Base-by-base conservation (phyloP, 164 flowering plant species). In the Berberis thunbergii region DNA sequence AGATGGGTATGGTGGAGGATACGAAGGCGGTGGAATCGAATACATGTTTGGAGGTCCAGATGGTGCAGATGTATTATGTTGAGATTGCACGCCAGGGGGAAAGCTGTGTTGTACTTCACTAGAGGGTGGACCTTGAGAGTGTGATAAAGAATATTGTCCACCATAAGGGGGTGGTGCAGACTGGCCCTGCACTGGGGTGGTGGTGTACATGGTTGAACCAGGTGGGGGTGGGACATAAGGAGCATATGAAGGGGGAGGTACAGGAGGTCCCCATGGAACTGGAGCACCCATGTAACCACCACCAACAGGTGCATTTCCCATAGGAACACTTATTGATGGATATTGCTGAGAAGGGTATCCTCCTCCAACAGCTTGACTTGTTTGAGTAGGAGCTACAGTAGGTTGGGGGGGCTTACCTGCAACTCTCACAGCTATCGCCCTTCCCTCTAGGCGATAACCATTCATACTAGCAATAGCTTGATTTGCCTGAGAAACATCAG, bases 321-420 rank as follows among this genome's bases (percentile, higher is more conserved):
- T 79, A 54, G 54, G 54, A 52, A 12, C 54, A 7, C 54, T 26
- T 26, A 26, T 26, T 40, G 86, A 81, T 9, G 84, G 86, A 70
- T 85, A 88, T 4, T 81, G 49, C 12, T 86, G 54, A 12, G 83
- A 52, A 7, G 54, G 54, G 54, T 52, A 52, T 52, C 54, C 54
- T 10, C 8, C 54, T 10, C 13, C 11, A 10, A 3, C 13, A 52
- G 54, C 13, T 10, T 52, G 84, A 72, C 72, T 59, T 12, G 85
- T 9, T 3, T 85, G 74, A 59, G 85, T 72, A 7, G 97, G 96
- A 64, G 96, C 90, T 40, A 77, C 77, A 54, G 76, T 65, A 39
- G 98, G 98, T 70, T 80, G 91, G 50, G 97, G 98, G 3, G 96
- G 98, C 71, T 86, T 90, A 52, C 98, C 97, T 1, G 98, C 98